Percentiles rank a stretch among this genome's conserved stretches.
Conservation (phyloP, 179 eudicot genomes). For the Drosera spatulata region DNA sequence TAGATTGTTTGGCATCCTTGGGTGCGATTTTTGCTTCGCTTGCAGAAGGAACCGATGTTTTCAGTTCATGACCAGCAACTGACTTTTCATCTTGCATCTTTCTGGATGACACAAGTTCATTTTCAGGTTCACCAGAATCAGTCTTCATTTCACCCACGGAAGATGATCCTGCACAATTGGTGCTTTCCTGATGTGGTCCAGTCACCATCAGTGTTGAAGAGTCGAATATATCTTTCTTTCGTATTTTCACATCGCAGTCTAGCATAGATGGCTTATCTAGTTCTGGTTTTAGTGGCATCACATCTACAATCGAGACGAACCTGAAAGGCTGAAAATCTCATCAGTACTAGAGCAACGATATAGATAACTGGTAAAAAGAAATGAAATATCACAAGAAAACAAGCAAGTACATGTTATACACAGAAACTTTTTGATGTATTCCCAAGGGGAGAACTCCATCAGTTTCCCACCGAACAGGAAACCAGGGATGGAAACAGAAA, state of each 20-base stretch:
- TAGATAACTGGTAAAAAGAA: too few relatives aligned
- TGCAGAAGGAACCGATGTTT: slow-evolving; percentile 15
- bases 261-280: slow-evolving; percentile 30
- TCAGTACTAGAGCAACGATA: slow-evolving; percentile 4
- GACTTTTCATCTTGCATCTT: slow-evolving; percentile 11
- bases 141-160: slow-evolving; percentile 10
- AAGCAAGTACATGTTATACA: too few relatives aligned
- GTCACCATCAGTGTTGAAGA: slow-evolving; percentile 80
- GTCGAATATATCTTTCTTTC: slow-evolving; percentile 41
- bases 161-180: slow-evolving; percentile 7
- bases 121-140: slow-evolving; percentile 13
- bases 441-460: too few relatives aligned
- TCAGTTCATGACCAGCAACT: slow-evolving; percentile 14
- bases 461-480: too few relatives aligned
- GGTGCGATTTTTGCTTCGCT: slow-evolving; percentile 13
- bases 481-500: too few relatives aligned
- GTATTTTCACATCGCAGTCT: slow-evolving; percentile 15
- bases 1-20: slow-evolving; percentile 23
- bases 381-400: too few relatives aligned
- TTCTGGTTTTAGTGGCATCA: slow-evolving; percentile 78
- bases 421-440: too few relatives aligned
- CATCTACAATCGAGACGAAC: slow-evolving; percentile 85
- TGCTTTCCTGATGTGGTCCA: slow-evolving; percentile 24
- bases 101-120: slow-evolving; percentile 11
- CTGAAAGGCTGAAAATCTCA: slow-evolving; percentile 22